Evolutionary conservation across 495 filamentous ascomycete species (phyloP).

Genomic region (Xylaria cubensis): DNA sequence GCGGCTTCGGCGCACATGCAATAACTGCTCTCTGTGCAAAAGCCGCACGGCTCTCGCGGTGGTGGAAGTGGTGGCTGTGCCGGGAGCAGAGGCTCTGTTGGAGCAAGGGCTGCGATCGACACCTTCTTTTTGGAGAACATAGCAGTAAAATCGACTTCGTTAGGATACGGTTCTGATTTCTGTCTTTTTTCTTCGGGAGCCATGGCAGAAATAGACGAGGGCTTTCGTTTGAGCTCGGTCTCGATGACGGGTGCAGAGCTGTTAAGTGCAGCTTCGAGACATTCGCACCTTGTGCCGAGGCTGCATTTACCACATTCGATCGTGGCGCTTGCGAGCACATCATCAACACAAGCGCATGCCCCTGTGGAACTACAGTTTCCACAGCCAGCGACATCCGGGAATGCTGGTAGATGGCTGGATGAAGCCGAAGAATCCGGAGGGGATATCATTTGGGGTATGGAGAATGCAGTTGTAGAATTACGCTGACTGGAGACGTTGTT

Average conservation of each 20-base stretch:
- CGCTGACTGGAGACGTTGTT: conserved; percentile 43
- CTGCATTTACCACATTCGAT: conserved; percentile 72
- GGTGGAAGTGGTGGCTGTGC: conserved; percentile 40
- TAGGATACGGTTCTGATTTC: conserved; percentile 43
- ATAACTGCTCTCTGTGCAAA: conserved; percentile 83
- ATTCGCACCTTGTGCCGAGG: conserved; percentile 65
- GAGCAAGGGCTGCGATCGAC: conserved; percentile 27
- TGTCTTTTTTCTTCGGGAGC: conserved; percentile 63
- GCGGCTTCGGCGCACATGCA: conserved; percentile 72
- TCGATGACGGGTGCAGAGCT: conserved; percentile 31
- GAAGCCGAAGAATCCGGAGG: conserved; percentile 47
- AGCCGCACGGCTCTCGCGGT: conserved; percentile 75
- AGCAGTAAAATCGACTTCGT: conserved; percentile 77
- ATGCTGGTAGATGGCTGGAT: conserved; percentile 25
- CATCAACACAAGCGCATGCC: conserved; percentile 60
- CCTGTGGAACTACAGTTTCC: conserved; percentile 58
- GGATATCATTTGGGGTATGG: conserved; percentile 57
- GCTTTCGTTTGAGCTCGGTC: conserved; percentile 45
- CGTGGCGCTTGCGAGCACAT: conserved; percentile 51
- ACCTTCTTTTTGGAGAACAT: conserved; percentile 58
- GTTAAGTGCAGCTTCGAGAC: conserved; percentile 63
- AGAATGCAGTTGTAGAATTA: conserved; percentile 45
- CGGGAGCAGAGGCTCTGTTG: conserved; percentile 38
- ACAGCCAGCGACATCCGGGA: conserved; percentile 51
- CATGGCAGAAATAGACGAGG: conserved; percentile 50